Conservation (phyloP, 1,284 basidiomycete genomes). For the Ceratobasidium sp. region DNA sequence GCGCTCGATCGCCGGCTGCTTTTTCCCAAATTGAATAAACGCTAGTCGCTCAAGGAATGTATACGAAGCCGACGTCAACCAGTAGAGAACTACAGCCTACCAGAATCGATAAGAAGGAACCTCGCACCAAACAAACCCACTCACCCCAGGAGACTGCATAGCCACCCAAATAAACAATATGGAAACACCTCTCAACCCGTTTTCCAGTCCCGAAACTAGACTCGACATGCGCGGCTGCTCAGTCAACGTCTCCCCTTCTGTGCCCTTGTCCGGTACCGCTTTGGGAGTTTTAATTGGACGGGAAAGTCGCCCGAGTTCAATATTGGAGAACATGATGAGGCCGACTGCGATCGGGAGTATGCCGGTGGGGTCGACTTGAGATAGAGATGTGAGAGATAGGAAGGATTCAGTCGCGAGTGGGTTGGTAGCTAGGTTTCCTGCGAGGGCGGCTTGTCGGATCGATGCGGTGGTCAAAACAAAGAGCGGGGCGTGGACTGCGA, state of each 20-base stretch:
- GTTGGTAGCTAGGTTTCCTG: conserved; percentile 52
- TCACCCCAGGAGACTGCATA: conserved; percentile 78
- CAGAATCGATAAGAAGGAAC: conserved; percentile 37
- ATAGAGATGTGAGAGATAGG: conserved; percentile 71
- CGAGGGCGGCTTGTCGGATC: conserved; percentile 62
- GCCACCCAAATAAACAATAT: conserved; percentile 77
- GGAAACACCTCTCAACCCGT: conserved; percentile 64
- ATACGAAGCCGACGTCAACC: conserved; percentile 81
- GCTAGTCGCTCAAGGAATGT: conserved; percentile 79
- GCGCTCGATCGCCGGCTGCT: background rate
- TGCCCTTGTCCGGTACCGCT: conserved; percentile 56
- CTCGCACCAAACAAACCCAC: conserved; percentile 44
- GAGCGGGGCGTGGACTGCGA: conserved; percentile 72
- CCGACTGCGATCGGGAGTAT: conserved; percentile 74
- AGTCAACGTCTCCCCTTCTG: conserved; percentile 56
- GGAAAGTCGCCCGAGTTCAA: conserved; percentile 73
- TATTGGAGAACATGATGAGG: conserved; percentile 74
- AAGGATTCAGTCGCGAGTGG: conserved; percentile 77
- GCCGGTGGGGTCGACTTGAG: conserved; percentile 73
- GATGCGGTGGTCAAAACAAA: conserved; percentile 70
- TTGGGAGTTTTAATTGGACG: conserved; percentile 24
- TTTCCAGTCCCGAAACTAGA: conserved; percentile 49
- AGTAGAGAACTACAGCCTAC: conserved; percentile 80
- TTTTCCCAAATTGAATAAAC: conserved; percentile 49
- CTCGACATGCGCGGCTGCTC: conserved; percentile 55